Percentiles rank a stretch among this genome's conserved stretches.
Evolutionary conservation across 306 rosid genomes (phyloP).

Genomic region (Trifolium dubium): DNA sequence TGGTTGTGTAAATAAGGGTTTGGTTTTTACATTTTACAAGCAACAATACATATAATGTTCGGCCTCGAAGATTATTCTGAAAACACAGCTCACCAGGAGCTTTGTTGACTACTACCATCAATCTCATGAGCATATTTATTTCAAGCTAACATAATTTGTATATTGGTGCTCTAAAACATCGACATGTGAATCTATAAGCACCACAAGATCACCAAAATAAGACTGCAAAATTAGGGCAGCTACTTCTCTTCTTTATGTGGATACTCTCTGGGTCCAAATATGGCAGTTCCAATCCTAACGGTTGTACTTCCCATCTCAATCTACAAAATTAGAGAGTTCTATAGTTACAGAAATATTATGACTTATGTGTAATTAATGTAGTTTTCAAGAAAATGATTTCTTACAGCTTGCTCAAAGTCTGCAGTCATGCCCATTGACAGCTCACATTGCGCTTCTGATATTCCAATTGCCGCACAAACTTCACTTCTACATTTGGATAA

Average conservation of each 20-base stretch:
- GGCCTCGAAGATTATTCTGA: slow-evolving; percentile 32
- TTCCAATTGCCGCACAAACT: slow-evolving; percentile 77
- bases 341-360: slow-evolving; percentile 10
- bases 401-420: slow-evolving; percentile 97
- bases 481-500: slow-evolving; percentile 76
- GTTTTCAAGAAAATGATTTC: slow-evolving; percentile 35
- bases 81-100: neutral
- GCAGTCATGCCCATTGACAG: slow-evolving; percentile 97
- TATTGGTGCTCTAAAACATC: slow-evolving; percentile 27
- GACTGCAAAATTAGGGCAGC: slow-evolving; percentile 32
- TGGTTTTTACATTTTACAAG: slow-evolving; percentile 11
- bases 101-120: slow-evolving; percentile 3
- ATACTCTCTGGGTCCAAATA: slow-evolving; percentile 92
- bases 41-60: neutral
- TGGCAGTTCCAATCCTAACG: slow-evolving; percentile 89
- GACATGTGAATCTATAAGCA: slow-evolving; percentile 29
- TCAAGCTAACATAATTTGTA: slow-evolving; percentile 30
- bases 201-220: slow-evolving; percentile 4
- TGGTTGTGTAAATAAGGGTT: neutral
- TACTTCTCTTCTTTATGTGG: slow-evolving; percentile 54
- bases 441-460: slow-evolving; percentile 76
- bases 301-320: slow-evolving; percentile 91
- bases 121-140: slow-evolving; percentile 35
- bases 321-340: slow-evolving; percentile 56
- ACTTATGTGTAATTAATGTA: slow-evolving; percentile 11